Conservation (phyloP, 768 basidiomycete genomes). For the Russula foetens region DNA sequence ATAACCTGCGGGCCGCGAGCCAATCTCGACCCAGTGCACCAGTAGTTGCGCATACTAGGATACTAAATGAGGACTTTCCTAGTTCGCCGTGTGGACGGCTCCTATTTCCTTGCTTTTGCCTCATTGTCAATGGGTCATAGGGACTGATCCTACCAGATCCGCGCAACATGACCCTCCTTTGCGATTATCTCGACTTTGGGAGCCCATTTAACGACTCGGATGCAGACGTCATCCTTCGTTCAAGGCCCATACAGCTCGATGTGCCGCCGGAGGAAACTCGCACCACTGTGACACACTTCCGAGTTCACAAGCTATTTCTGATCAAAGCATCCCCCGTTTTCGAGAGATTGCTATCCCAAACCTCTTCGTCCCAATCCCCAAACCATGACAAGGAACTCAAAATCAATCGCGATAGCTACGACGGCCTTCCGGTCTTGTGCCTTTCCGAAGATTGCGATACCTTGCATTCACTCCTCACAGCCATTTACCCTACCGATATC, state of each 20-base stretch:
- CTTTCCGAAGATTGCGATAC: slow-evolving; percentile 7
- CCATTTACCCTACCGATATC: slow-evolving; percentile 7
- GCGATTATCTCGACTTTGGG: slow-evolving; percentile 23
- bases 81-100: background rate
- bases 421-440: background rate
- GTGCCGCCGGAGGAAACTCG: background rate
- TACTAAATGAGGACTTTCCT: background rate
- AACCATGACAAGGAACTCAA: background rate
- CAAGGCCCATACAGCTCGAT: background rate
- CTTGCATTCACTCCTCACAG: slow-evolving; percentile 6
- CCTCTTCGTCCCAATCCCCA: background rate
- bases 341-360: background rate
- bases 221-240: slow-evolving; percentile 25
- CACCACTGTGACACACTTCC: background rate
- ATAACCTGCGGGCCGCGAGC: background rate
- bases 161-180: background rate
- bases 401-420: background rate
- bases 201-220: slow-evolving; percentile 41
- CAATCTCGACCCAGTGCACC: background rate
- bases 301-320: slow-evolving; percentile 2
- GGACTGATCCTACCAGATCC: background rate
- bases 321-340: slow-evolving; percentile 7
- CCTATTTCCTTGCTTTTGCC: too few species aligned
- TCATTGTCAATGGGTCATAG: background rate
- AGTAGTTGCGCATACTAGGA: background rate